Evolutionary conservation across 2,329 filamentous ascomycete species (phyloP).

Genomic region (Beauveria sp.): DNA sequence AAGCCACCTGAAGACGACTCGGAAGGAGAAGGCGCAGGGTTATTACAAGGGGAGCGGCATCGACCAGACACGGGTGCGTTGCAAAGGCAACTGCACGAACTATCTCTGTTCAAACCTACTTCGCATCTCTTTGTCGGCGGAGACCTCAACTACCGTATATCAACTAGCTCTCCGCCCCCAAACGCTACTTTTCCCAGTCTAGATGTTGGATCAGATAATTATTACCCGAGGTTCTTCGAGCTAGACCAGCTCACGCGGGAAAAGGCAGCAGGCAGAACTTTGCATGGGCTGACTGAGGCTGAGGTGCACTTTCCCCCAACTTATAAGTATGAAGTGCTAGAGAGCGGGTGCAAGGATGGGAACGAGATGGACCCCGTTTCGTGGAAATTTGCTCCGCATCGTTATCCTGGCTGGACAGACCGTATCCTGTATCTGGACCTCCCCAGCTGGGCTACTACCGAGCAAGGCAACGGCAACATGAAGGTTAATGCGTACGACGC

Average conservation of each 20-base stretch:
- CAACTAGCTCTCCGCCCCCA: constrained; percentile 53
- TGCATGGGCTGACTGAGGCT: constrained; percentile 73
- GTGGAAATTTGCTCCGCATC: constrained; percentile 72
- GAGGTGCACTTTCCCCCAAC: constrained; percentile 77
- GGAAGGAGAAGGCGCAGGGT: constrained; percentile 4
- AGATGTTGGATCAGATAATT: constrained; percentile 45
- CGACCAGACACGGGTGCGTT: constrained; percentile 14
- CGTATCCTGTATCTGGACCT: constrained; percentile 71
- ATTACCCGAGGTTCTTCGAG: constrained; percentile 60
- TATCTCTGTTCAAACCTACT: constrained; percentile 65
- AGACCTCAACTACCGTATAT: constrained; percentile 92
- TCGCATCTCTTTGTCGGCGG: constrained; percentile 80
- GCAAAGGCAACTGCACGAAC: constrained; percentile 42
- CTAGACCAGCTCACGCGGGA: constrained; percentile 76
- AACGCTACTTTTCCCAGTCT: constrained; percentile 56
- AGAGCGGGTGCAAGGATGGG: constrained; percentile 21
- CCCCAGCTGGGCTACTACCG: constrained; percentile 39
- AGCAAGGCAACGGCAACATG: constrained; percentile 25
- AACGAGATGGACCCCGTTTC: constrained; percentile 31
- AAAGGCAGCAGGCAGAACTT: constrained; percentile 56
- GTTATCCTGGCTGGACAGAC: constrained; percentile 92
- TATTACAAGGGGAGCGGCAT: constrained; percentile 17
- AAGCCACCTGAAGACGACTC: constrained; percentile 11
- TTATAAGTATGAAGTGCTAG: constrained; percentile 68
- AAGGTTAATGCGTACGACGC: constrained; percentile 62